Conservation (phyloP, 768 basidiomycete species). For the Favolaschia claudopus region DNA sequence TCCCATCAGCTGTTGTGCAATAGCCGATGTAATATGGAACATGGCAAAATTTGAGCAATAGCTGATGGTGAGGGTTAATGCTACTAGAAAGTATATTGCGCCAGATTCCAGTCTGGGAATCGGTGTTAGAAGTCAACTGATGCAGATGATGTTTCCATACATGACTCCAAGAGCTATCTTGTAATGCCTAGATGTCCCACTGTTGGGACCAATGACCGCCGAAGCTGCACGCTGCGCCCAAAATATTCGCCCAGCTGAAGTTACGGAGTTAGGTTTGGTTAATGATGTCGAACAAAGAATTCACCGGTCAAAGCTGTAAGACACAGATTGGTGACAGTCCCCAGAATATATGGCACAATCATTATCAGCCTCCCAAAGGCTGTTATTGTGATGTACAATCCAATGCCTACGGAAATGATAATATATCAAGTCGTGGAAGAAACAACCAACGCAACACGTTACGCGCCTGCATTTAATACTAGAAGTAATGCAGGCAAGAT, state of each 20-base stretch:
- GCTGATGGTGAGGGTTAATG: constrained; percentile 1
- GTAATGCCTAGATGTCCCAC: not conserved
- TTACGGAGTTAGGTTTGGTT: too few species aligned
- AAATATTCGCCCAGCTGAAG: constrained; percentile 8
- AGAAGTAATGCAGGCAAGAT: constrained; percentile 8
- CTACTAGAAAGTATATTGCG: constrained; percentile 5
- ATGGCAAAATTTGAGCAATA: not conserved
- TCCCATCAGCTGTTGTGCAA: constrained; percentile 1
- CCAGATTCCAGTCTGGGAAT: not conserved
- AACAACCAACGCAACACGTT: too few species aligned
- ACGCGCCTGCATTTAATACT: not conserved
- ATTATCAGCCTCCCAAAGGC: too few species aligned
- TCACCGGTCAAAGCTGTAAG: constrained; percentile 10
- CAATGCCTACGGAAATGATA: too few species aligned
- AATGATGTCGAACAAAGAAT: constrained; percentile 1
- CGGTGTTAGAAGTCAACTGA: not conserved
- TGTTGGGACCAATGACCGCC: not conserved
- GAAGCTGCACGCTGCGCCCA: constrained; percentile 2
- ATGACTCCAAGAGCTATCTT: constrained; percentile 5
- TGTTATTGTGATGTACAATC: too few species aligned
- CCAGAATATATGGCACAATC: constrained; percentile 3
- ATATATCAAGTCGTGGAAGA: too few species aligned
- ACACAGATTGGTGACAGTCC: constrained; percentile 4
- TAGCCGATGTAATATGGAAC: not conserved
- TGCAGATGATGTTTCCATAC: not conserved